phyloP scores from a whole-genome alignment of 2,329 filamentous ascomycete species.

The Fusarium nisikadoi region DNA sequence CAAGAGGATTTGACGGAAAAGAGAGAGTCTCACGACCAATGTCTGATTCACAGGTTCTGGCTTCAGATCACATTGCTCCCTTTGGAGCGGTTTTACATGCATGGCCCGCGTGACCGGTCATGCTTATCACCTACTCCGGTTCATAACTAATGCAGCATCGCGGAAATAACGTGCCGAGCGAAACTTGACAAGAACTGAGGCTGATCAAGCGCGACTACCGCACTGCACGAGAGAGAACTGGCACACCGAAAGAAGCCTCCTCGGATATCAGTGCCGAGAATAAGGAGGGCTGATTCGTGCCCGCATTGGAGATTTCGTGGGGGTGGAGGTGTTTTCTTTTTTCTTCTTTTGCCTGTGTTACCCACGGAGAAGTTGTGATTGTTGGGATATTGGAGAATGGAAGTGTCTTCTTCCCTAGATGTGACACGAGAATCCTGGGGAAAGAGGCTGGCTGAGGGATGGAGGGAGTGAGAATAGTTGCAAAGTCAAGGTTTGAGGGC shows the following conservation, averaged over 20 bases:
- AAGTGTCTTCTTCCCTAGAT: slow-evolving; percentile 1
- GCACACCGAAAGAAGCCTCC: slow-evolving; percentile 20
- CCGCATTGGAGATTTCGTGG: slow-evolving; percentile 26
- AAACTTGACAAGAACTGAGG: slow-evolving; percentile 18
- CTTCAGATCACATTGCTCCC: neutral
- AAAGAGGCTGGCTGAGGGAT: neutral
- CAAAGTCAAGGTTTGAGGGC: neutral
- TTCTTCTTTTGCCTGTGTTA: neutral
- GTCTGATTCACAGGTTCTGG: neutral
- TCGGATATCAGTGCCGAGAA: slow-evolving; percentile 35
- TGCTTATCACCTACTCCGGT: neutral
- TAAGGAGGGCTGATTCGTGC: slow-evolving; percentile 32
- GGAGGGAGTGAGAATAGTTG: slow-evolving; percentile 19
- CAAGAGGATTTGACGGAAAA: neutral
- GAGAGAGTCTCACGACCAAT: neutral
- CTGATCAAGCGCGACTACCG: slow-evolving; percentile 12
- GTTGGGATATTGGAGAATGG: neutral
- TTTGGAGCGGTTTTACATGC: neutral
- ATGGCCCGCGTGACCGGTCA: slow-evolving; percentile 1
- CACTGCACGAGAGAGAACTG: neutral
- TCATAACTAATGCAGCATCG: slow-evolving; percentile 15
- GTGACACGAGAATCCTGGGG: neutral
- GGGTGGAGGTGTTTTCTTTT: neutral
- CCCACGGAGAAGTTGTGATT: neutral
- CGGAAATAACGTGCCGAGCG: slow-evolving; percentile 36